Conservation (phyloP, 768 basidiomycete genomes). For the Lentinula guzmanii region DNA sequence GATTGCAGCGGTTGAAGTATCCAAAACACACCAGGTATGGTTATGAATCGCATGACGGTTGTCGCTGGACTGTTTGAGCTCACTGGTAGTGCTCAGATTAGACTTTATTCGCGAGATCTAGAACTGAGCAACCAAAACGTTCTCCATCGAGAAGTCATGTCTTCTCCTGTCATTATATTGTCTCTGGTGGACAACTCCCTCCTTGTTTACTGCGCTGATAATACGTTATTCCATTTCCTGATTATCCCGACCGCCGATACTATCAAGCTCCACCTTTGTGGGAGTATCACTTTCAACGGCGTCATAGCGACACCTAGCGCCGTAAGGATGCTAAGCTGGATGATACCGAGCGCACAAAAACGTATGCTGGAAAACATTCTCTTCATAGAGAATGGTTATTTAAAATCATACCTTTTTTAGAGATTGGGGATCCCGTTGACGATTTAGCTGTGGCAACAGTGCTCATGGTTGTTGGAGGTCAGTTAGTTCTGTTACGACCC, state of each 20-base stretch:
- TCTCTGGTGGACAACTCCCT: slow-evolving; percentile 94
- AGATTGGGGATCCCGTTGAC: slow-evolving; percentile 89
- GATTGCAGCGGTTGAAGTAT: slow-evolving; percentile 82
- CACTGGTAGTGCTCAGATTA: slow-evolving; percentile 48
- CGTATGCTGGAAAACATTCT: slow-evolving; percentile 43
- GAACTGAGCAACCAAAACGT: slow-evolving; percentile 81
- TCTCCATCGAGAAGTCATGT: slow-evolving; percentile 71
- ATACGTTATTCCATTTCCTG: slow-evolving; percentile 88
- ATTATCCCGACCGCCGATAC: slow-evolving; percentile 79
- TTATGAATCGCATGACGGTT: neutral
- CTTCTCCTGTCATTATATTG: slow-evolving; percentile 76
- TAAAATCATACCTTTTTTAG: slow-evolving; percentile 30
- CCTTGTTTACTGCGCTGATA: slow-evolving; percentile 91
- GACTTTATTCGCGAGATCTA: slow-evolving; percentile 89
- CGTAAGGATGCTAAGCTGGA: slow-evolving; percentile 93
- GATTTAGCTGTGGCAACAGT: slow-evolving; percentile 94
- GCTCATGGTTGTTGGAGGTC: slow-evolving; percentile 91
- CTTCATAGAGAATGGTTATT: slow-evolving; percentile 5
- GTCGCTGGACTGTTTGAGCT: neutral
- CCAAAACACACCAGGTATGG: slow-evolving; percentile 70
- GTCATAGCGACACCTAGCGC: slow-evolving; percentile 79
- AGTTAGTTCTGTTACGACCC: slow-evolving; percentile 83
- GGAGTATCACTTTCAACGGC: slow-evolving; percentile 90
- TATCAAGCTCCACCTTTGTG: slow-evolving; percentile 85
- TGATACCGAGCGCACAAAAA: slow-evolving; percentile 91